These are phyloP conservation scores for Malus asiatica DNA, from an alignment of 306 rosid genomes.

Conservation along the genomic window DNA sequence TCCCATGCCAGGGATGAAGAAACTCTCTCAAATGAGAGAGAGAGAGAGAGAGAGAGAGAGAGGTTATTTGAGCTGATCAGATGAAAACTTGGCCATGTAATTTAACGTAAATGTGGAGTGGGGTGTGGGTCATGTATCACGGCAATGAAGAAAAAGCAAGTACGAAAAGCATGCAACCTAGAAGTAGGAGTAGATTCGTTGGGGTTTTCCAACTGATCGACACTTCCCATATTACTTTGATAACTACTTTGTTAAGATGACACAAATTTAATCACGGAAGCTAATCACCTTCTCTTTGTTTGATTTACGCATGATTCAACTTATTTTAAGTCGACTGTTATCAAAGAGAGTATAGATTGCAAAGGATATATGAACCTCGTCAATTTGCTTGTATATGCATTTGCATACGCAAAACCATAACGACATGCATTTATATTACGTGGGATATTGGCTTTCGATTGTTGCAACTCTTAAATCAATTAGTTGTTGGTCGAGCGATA, in stretches of 20 bases:
- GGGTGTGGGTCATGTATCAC: not conserved
- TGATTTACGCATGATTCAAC: not conserved
- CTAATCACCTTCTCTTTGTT: not conserved
- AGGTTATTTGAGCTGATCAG: not conserved
- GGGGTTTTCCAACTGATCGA: not conserved
- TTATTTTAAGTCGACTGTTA: not conserved
- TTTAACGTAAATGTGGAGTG: no score
- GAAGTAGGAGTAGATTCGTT: not conserved
- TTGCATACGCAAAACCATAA: no score
- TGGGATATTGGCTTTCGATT: no score
- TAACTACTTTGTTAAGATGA: not conserved
- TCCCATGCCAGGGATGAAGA: constrained; percentile 8
- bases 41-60: not conserved
- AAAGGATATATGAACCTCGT: not conserved
- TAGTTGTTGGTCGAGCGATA: no score
- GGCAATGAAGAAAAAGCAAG: not conserved
- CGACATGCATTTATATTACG: no score
- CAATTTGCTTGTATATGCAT: no score
- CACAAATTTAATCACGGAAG: no score
- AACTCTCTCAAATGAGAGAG: not conserved
- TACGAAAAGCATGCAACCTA: not conserved
- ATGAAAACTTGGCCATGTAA: not conserved
- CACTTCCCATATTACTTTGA: not conserved
- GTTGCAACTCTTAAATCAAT: no score
- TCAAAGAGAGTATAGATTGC: not conserved